Evolutionary conservation across 2,329 filamentous ascomycete genomes (phyloP), one percentile per base, ranked within the genome.

Genomic region (Thelonectria rubi): DNA sequence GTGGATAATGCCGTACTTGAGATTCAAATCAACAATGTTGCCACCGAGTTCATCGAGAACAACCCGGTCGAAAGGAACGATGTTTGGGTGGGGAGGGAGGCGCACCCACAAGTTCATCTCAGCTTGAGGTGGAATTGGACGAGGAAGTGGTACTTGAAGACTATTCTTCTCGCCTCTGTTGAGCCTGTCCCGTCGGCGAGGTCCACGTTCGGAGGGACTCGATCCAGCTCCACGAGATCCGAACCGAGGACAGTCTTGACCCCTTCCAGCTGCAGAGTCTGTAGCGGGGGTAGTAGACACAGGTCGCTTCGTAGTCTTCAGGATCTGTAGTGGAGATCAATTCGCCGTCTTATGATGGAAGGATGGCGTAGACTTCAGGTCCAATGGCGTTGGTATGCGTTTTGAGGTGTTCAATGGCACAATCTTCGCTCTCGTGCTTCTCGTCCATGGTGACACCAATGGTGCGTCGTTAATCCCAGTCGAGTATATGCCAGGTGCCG

Each of bases 21-120:
- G 65, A 54, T 80, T 80, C 26, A 80, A 79, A 20, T 77, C 77
- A 43, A 78, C 72, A 0, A 78, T 66, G 8, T 58, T 42, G 15
- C 70, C 71, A 18, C 64, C n/a, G 1, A 76, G 46, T 52, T 66
- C 67, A 26, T 77, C 75, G 2, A 78, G 14, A 17, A 78, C 73
- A 21, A 78, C 61, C 18, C 60, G 54, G 55, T 77, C 74, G 47
- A 77, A 71, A 5, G 69, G 71, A 5, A 77, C 69, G 30, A 77
- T n/a, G 5, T n/a, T 55, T 15, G 52, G 42, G 24, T 53, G 50
- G 21, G 3, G 21, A 30, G 26, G 26, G 26, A 30, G 26, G 26
- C 26, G 26, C 26, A 30, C 10, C 26, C 26, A 30, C 10, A 30
- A 30, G 8, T 30, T 30, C 26, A 30, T 30, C 26, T 30, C 7